phyloP scores from a whole-genome alignment of 1,139 yeast species.

The Protomyces lactucae-debilis region DNA sequence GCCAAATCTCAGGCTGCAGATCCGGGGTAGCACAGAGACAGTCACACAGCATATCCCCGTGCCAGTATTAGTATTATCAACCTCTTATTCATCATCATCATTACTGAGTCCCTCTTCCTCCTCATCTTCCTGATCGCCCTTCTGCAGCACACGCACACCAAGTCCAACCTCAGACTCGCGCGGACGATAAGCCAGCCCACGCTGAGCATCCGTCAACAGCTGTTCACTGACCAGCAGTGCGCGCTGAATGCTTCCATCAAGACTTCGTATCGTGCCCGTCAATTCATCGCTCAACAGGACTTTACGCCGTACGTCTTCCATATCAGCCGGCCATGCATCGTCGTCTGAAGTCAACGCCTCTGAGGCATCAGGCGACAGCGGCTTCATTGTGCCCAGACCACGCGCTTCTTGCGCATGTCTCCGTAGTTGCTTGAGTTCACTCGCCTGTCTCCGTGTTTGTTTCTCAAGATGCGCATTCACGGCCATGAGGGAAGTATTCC shows the following conservation, averaged over 20 bases:
- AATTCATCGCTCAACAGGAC: neutral
- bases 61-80: too few species aligned
- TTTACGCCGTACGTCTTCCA: neutral
- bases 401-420: neutral
- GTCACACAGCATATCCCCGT: too few species aligned
- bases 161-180: conserved; percentile 19
- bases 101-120: neutral
- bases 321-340: neutral
- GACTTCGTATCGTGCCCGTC: neutral
- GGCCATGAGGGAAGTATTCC: conserved; percentile 33
- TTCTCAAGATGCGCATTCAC: conserved; percentile 33
- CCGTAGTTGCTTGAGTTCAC: conserved; percentile 31
- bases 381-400: neutral
- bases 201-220: conserved; percentile 6
- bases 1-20: too few species aligned
- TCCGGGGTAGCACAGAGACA: too few species aligned
- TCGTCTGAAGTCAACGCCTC: neutral
- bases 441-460: conserved; percentile 30
- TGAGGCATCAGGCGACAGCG: neutral
- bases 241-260: conserved; percentile 10
- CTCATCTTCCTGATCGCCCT: neutral
- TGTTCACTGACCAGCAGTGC: conserved; percentile 18
- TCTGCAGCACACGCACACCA: conserved; percentile 6
- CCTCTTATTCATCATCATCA: neutral
- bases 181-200: conserved; percentile 12